Conservation (phyloP, 2,329 filamentous ascomycete species). For the Colletotrichum siamense region DNA sequence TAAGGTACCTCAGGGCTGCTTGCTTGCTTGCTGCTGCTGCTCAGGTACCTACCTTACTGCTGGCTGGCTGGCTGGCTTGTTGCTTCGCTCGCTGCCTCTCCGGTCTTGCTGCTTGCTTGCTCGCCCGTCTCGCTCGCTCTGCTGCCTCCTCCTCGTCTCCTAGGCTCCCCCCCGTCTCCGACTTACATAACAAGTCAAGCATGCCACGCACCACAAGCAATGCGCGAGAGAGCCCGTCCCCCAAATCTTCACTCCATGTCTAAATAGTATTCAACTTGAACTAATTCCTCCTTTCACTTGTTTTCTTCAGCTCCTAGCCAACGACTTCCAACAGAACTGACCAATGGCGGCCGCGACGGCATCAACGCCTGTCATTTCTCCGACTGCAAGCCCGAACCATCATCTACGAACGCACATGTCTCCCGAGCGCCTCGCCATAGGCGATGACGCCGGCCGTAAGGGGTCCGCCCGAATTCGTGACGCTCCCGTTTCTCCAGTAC, state of each 20-base stretch:
- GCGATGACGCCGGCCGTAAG: constrained; percentile 37
- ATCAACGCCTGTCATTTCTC: constrained; percentile 32
- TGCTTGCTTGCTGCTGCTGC: background rate
- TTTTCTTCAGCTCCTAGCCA: background rate
- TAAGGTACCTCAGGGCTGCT: background rate
- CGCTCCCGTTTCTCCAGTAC: constrained; percentile 61
- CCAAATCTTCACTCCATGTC: constrained; percentile 20
- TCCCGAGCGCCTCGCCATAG: constrained; percentile 30
- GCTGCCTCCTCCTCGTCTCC: constrained; percentile 17
- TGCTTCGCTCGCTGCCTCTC: background rate
- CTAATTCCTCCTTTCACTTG: background rate
- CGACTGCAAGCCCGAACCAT: constrained; percentile 29
- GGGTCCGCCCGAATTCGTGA: constrained; percentile 53
- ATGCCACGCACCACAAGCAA: constrained; percentile 21
- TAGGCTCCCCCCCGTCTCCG: constrained; percentile 15
- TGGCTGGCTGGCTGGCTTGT: background rate
- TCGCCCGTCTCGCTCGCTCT: background rate
- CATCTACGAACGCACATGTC: constrained; percentile 34
- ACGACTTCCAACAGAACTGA: background rate
- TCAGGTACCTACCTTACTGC: background rate
- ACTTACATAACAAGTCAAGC: constrained; percentile 24
- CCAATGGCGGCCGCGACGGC: constrained; percentile 21
- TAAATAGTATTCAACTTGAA: background rate
- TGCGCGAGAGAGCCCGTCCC: constrained; percentile 13
- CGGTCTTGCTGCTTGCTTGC: background rate